A percentile compares a stretch with the other conserved stretches of the same genome.
Evolutionary conservation across 1,284 basidiomycete genomes (phyloP).

Genomic region (Cryptococcus depauperatus): DNA sequence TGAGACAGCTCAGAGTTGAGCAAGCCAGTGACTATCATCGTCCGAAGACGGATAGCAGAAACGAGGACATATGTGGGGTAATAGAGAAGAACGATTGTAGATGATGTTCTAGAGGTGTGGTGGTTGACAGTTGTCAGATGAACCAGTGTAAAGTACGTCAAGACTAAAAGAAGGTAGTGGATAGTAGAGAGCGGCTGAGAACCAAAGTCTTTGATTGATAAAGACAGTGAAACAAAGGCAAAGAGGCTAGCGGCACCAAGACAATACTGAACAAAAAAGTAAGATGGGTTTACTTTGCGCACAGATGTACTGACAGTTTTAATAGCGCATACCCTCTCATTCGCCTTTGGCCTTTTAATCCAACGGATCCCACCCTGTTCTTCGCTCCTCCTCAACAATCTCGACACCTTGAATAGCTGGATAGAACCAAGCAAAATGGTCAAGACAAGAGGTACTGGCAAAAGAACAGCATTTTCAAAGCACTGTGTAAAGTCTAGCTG

Average conservation of each 20-base stretch:
- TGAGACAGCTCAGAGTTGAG: slow-evolving; percentile 20
- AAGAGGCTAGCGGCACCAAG: slow-evolving; percentile 43
- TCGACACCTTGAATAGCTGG: slow-evolving; percentile 43
- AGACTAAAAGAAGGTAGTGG: slow-evolving; percentile 28
- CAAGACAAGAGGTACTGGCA: slow-evolving; percentile 51
- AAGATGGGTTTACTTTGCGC: slow-evolving; percentile 41
- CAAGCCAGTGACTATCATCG: slow-evolving; percentile 46
- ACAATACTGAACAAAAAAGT: slow-evolving; percentile 26
- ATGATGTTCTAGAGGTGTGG: slow-evolving; percentile 65
- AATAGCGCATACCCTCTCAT: slow-evolving; percentile 50
- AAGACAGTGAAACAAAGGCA: slow-evolving; percentile 52
- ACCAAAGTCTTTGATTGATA: slow-evolving; percentile 29
- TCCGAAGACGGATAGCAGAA: slow-evolving; percentile 58
- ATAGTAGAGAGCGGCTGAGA: slow-evolving; percentile 21
- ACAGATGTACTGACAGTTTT: slow-evolving; percentile 55
- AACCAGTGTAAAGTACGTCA: slow-evolving; percentile 34
- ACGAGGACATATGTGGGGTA: slow-evolving; percentile 64
- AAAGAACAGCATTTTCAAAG: slow-evolving; percentile 66
- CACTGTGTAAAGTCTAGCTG: slow-evolving; percentile 75
- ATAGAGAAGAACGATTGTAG: slow-evolving; percentile 68
- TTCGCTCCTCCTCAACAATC: slow-evolving; percentile 19
- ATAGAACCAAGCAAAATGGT: slow-evolving; percentile 49
- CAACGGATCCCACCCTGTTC: slow-evolving; percentile 19
- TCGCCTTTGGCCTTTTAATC: slow-evolving; percentile 41
- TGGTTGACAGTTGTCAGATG: slow-evolving; percentile 55